Base-by-base conservation (phyloP, 306 rosid genomes). In the Cucumis melo region DNA sequence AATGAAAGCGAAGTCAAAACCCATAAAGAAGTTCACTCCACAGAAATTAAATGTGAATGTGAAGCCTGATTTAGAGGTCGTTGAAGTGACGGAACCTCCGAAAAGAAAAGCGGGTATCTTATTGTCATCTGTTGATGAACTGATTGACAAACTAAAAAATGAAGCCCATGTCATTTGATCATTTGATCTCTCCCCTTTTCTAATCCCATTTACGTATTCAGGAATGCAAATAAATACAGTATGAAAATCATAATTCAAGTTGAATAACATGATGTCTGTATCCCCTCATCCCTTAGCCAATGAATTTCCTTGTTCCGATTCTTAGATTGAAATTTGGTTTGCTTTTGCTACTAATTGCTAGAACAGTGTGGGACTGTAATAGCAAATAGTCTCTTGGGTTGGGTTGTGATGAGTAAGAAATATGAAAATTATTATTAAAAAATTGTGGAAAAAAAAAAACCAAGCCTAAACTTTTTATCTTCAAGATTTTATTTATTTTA, bases 1-100 rank as follows among this genome's bases (percentile, higher is more conserved):
- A 84, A 94, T 94, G 99, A 94, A 92, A 84, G 97, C 96, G 14
- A 92, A 94, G 81, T 90, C 95, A 9, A 94, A 94, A 82, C 86
- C 81, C 46, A 87, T 94, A 75, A 90, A 88, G 81, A 94, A 94
- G 42, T 89, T 73, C 80, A 88, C 91, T 55, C 93, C 87, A 0
- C 81, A 82, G 80, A 95, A 94, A 20, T 84, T 94, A 85, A 90
- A 89, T 39, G 96, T 94, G 79, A 89, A 94, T 51, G 83, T 89
- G 77, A 83, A 81, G 71, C 74, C 95, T 5, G 96, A 94, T 83
- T 65, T 94, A 76, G 98, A 90, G 87, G 81, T 91, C 19, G 78
- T 92, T 68, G 80, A 90, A 74, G 93, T 94, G 55, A 87, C 89
- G 10, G 98, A 94, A 80, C 97, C 97, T 84, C 97, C 97, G 23